Evolutionary conservation across 2,329 filamentous ascomycete species (phyloP).

Genomic region (Lachnellula hyalina): DNA sequence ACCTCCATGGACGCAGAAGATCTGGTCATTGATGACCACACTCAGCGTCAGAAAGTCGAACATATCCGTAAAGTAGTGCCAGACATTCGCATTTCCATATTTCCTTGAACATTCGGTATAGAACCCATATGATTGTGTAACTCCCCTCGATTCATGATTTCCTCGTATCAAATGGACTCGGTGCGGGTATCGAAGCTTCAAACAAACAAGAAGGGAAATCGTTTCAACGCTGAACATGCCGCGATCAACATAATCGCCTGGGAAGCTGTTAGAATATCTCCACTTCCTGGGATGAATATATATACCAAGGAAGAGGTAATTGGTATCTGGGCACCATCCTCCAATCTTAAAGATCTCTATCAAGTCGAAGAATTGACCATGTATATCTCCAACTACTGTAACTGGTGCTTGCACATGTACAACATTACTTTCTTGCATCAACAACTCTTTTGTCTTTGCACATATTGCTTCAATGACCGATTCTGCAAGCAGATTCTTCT

Average conservation of each 20-base stretch:
- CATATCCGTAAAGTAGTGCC: conserved; percentile 99
- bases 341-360: conserved; percentile 99
- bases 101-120: conserved; percentile 98
- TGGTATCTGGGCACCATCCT: conserved; percentile 94
- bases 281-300: neutral
- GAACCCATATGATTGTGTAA: conserved; percentile 98
- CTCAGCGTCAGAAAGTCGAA: conserved; percentile 97
- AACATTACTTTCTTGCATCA: conserved; percentile 99
- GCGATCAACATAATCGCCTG: conserved; percentile 92
- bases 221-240: conserved; percentile 99
- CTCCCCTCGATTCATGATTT: conserved; percentile 95
- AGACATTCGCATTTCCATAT: conserved; percentile 97
- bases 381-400: conserved; percentile 96
- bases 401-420: conserved; percentile 94
- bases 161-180: conserved; percentile 94
- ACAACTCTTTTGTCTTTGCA: conserved; percentile 95
- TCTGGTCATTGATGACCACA: conserved; percentile 97
- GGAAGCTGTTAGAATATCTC: conserved; percentile 7
- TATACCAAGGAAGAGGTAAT: conserved; percentile 91
- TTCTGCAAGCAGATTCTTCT: conserved; percentile 93
- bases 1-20: conserved; percentile 97
- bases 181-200: conserved; percentile 94
- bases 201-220: conserved; percentile 92
- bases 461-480: conserved; percentile 99
- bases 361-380: conserved; percentile 98